phyloP scores from a whole-genome alignment of 2,329 filamentous ascomycete genomes.

The Phialocephala sp. region DNA sequence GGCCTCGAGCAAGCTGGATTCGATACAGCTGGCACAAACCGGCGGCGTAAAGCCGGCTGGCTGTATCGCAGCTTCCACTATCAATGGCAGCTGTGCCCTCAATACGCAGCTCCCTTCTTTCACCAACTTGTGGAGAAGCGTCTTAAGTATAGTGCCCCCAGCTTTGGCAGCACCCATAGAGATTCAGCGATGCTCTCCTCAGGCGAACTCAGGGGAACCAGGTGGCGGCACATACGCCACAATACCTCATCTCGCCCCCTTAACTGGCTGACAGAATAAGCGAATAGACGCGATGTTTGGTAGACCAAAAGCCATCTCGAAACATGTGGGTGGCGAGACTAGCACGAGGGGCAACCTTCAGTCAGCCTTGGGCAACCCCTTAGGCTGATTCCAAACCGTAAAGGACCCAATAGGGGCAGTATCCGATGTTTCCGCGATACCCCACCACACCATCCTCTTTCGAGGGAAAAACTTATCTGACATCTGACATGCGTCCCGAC shows the following conservation, averaged over 20 bases:
- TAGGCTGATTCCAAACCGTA: slow-evolving; percentile 1
- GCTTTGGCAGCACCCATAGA: background rate
- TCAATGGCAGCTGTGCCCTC: background rate
- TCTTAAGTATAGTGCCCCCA: background rate
- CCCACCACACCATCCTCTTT: background rate
- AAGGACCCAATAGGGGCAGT: background rate
- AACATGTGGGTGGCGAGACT: slow-evolving; percentile 5
- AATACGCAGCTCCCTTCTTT: background rate
- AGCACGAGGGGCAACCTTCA: background rate
- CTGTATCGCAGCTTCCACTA: background rate
- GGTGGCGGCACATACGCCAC: slow-evolving; percentile 1
- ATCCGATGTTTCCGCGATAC: slow-evolving; percentile 2
- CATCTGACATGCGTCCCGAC: slow-evolving; percentile 6
- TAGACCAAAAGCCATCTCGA: background rate
- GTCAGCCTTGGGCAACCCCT: background rate
- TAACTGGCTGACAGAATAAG: slow-evolving; percentile 7
- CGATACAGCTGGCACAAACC: background rate
- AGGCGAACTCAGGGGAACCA: background rate
- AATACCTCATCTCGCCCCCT: background rate
- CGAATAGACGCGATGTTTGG: slow-evolving; percentile 6
- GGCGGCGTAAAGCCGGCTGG: no score
- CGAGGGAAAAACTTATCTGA: background rate
- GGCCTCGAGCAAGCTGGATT: background rate
- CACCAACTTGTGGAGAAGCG: background rate
- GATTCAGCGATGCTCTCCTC: background rate